Conservation (phyloP, 2,329 filamentous ascomycete species). For the Metarhizium brunneum region DNA sequence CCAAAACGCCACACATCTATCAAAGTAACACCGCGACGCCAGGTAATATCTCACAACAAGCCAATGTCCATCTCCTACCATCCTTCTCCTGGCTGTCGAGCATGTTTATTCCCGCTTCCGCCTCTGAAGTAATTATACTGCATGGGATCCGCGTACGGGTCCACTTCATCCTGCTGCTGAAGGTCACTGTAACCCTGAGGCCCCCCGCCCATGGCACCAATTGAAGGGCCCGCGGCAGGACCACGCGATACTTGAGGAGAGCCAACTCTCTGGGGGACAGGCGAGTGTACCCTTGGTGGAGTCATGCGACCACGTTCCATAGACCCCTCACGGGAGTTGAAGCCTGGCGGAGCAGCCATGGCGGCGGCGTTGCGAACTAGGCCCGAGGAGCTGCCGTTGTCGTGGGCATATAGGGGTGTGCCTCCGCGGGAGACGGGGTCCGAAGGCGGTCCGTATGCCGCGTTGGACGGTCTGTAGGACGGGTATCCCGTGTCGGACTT, state of each 20-base stretch:
- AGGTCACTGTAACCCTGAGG: slow-evolving; percentile 51
- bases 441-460: slow-evolving; percentile 2
- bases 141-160: slow-evolving; percentile 30
- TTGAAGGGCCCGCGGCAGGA: slow-evolving; percentile 29
- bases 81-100: slow-evolving; percentile 26
- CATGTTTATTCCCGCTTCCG: slow-evolving; percentile 14
- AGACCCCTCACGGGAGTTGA: slow-evolving; percentile 13
- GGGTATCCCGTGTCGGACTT: slow-evolving; percentile 17
- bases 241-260: neutral
- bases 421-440: slow-evolving; percentile 24
- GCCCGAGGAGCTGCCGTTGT: slow-evolving; percentile 44
- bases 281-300: slow-evolving; percentile 11
- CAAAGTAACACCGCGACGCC: slow-evolving; percentile 2
- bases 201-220: slow-evolving; percentile 46
- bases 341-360: slow-evolving; percentile 22
- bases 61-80: slow-evolving; percentile 20
- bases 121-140: slow-evolving; percentile 51
- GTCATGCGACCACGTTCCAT: slow-evolving; percentile 16
- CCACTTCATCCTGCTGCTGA: slow-evolving; percentile 41
- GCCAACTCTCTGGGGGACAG: slow-evolving; percentile 2
- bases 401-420: slow-evolving; percentile 39
- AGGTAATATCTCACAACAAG: neutral
- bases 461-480: slow-evolving; percentile 11
- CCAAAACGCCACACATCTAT: slow-evolving; percentile 7
- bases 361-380: slow-evolving; percentile 45